Evolutionary conservation across 73 alveolate genomes (phyloP), one percentile per base, ranked within the genome.

Genomic region (Tetrahymena thermophila): DNA sequence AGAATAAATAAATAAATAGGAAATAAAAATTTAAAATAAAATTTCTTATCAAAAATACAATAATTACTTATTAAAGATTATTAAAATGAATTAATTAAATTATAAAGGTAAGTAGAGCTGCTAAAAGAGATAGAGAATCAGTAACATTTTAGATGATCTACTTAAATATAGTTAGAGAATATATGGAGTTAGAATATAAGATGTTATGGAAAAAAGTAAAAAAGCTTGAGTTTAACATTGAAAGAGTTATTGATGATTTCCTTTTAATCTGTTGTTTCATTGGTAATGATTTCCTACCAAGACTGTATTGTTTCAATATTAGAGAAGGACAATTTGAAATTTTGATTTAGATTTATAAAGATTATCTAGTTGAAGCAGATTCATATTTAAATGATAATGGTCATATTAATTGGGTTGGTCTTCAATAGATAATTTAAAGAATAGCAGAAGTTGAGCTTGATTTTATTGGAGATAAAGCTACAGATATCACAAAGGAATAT

Each of bases 271-370:
- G 99, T 96, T 98, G 98, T 97, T 99, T 99, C 96, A 98, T 99
- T 34, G 99, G 99, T 84, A 99, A 99, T 96, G 99, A 99, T 95
- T 99, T 99, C 96, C 96, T 99, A 34, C 99, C 99, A 3, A 96
- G 99, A 93, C 96, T 99, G 94, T 97, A 97, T 96, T 97, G 99
- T 13, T 97, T 99, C 28, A 99, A 98, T 89, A 99, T 99, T 37
- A 97, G 98, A 85, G 98, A 98, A 84, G 99, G 99, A 6, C 97
- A 99, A 19, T 95, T 99, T 89, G 99, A 99, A 96, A 94, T 97
- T 43, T 94, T 99, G 93, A 96, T 99, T 85, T 99, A 98, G 71
- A 96, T 99, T 94, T 99, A 98, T 95, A 98, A 98, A 94, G 98
- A 96, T 35, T 96, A 96, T 56, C 95, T 99, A 84, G 98, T 98